Base-by-base conservation (phyloP, 164 flowering plant genomes). In the Sedum album region DNA sequence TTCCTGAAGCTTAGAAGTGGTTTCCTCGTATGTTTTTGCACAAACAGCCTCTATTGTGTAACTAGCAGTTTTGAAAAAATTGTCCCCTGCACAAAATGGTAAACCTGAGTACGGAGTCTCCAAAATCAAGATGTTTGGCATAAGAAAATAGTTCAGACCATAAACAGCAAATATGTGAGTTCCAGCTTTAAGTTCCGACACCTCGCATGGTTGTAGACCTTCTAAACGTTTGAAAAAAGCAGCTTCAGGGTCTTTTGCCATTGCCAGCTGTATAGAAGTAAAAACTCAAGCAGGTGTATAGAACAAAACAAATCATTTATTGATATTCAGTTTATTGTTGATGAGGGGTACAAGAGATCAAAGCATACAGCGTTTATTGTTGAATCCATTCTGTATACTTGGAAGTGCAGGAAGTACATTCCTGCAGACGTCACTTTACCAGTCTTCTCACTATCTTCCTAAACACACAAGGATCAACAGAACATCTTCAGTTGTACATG, bases 191-290 rank as follows among this genome's bases (percentile, higher is more conserved):
- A 95, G 81, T 79, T 88, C 93, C 30, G 89, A 82, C 68, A 95
- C 86, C 80, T 92, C 98, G 81, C 99, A 92, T 61, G 98, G 99
- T 81, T 92, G 99, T 67, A 95, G 93, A 69, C 99, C 99, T 79
- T 95, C 99, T 87, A 95, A 77, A 75, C 85, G 85, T 76, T 92
- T 95, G 68, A 95, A 95, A 79, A 95, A 95, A 66, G 91, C 90
- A 71, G 98, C 83, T 77, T 95, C 98, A 65, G 99, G 97, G 71
- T 92, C 99, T 75, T 95, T 95, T 8, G 99, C 97, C 84, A 90
- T 90, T 62, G 96, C 95, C 70, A 95, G 76, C 98, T 95, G 84
- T 76, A 83, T 48, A 65, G 75, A 20, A 60, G 17, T 23, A 62
- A n/a, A 42, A 44, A 48, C 8, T 5, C 61, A 25, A 55, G 44